Percentiles rank a stretch among this genome's conserved stretches.
phyloP scores from a whole-genome alignment of 106 monocot genomes.

The Apostasia ramifera region DNA sequence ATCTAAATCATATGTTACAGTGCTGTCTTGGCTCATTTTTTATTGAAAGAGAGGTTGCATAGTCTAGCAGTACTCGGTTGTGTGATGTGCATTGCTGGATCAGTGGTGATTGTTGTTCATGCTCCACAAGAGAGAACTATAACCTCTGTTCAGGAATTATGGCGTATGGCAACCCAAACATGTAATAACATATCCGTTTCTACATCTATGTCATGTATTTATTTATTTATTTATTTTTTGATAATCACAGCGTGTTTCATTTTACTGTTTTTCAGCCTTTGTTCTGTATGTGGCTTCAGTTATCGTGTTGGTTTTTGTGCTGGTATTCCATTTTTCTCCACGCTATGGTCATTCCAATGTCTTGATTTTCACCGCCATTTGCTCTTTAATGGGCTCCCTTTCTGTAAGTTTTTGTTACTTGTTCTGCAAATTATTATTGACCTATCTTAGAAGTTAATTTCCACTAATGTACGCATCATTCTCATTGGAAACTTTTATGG shows the following conservation, averaged over 20 bases:
- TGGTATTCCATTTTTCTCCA: conserved; percentile 68
- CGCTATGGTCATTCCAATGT: conserved; percentile 68
- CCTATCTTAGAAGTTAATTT: background rate
- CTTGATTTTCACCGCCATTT: conserved; percentile 60
- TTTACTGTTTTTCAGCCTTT: conserved; percentile 56
- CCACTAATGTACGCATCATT: background rate
- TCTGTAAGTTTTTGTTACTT: conserved; percentile 33
- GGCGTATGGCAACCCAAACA: conserved; percentile 74
- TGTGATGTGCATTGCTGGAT: conserved; percentile 80
- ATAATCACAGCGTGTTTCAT: background rate
- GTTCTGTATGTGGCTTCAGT: conserved; percentile 72
- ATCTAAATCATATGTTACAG: conserved; percentile 9
- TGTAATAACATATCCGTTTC: conserved; percentile 16
- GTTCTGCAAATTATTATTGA: background rate
- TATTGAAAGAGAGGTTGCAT: conserved; percentile 74
- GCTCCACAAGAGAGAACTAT: conserved; percentile 72
- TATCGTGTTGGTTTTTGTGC: conserved; percentile 50
- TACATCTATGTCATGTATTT: background rate
- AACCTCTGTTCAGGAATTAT: conserved; percentile 71
- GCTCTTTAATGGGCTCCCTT: conserved; percentile 82
- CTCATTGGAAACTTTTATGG: background rate
- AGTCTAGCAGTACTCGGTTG: conserved; percentile 68
- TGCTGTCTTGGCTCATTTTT: conserved; percentile 76
- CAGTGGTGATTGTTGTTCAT: conserved; percentile 66
- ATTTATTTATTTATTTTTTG: background rate